Percentiles rank a stretch among this genome's conserved stretches.
These are phyloP conservation scores for Dissophora globulifera DNA, from an alignment of 192 early-diverging fungal genomes.

Conservation along the genomic window DNA sequence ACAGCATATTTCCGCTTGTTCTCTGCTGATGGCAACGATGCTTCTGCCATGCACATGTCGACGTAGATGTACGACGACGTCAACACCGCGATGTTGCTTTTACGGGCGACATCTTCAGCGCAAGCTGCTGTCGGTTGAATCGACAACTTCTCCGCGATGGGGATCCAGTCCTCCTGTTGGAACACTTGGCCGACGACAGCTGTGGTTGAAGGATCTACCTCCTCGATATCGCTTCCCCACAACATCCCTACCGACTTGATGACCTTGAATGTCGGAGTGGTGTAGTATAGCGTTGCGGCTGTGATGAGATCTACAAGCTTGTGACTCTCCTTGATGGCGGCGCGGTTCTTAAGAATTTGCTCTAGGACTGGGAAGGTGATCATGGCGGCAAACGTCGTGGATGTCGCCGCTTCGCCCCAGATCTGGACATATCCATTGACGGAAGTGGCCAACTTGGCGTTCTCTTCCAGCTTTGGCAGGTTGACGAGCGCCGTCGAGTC, in stretches of 20 bases:
- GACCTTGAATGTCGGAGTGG: slow-evolving; percentile 8
- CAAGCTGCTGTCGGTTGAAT: slow-evolving; percentile 40
- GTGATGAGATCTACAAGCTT: slow-evolving; percentile 15
- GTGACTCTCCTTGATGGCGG: slow-evolving; percentile 11
- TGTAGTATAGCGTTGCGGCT: slow-evolving; percentile 18
- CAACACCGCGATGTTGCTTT: slow-evolving; percentile 55
- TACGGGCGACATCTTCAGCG: slow-evolving; percentile 7
- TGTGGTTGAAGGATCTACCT: slow-evolving; percentile 32
- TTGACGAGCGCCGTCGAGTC: slow-evolving; percentile 46
- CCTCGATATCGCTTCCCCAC: slow-evolving; percentile 61
- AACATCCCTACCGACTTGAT: slow-evolving; percentile 1
- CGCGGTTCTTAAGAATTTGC: slow-evolving; percentile 13
- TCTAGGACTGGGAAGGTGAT: slow-evolving; percentile 30
- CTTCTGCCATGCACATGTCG: slow-evolving; percentile 64
- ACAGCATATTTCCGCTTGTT: slow-evolving; percentile 66
- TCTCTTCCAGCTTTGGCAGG: slow-evolving; percentile 24
- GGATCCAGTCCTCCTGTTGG: slow-evolving; percentile 58
- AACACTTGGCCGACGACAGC: slow-evolving; percentile 58
- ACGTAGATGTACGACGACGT: slow-evolving; percentile 66
- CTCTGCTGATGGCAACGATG: slow-evolving; percentile 50
- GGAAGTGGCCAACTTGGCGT: not conserved
- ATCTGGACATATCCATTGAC: slow-evolving; percentile 18
- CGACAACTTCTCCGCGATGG: slow-evolving; percentile 43
- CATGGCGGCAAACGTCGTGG: slow-evolving; percentile 27
- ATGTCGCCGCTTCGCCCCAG: slow-evolving; percentile 33